phyloP scores from a whole-genome alignment of 2,329 filamentous ascomycete species.

The Aspergillus texensis region DNA sequence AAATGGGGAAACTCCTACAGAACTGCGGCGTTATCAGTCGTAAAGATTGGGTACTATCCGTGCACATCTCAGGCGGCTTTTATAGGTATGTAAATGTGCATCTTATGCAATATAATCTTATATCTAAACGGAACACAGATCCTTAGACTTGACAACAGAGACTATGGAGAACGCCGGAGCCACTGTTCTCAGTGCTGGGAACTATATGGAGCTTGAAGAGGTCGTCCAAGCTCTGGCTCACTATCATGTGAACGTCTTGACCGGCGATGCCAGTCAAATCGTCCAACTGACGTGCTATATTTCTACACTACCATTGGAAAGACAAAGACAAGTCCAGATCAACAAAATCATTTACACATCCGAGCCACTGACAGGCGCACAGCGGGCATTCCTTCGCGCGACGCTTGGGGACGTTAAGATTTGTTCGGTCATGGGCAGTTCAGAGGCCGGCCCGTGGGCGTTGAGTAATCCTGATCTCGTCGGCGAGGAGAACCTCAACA shows the following conservation, averaged over 20 bases:
- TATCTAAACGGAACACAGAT: slow-evolving; percentile 19
- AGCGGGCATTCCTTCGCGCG: slow-evolving; percentile 35
- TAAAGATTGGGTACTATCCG: slow-evolving; percentile 45
- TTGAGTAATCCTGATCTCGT: slow-evolving; percentile 35
- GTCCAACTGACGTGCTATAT: slow-evolving; percentile 41
- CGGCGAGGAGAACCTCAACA: slow-evolving; percentile 12
- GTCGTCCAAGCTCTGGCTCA: slow-evolving; percentile 31
- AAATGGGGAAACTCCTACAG: slow-evolving; percentile 37
- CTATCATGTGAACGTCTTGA: slow-evolving; percentile 43
- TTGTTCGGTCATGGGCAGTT: slow-evolving; percentile 46
- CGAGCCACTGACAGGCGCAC: slow-evolving; percentile 39
- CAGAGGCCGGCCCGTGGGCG: slow-evolving; percentile 48
- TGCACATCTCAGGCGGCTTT: slow-evolving; percentile 39
- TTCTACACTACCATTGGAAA: slow-evolving; percentile 28
- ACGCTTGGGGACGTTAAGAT: slow-evolving; percentile 40
- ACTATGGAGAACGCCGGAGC: slow-evolving; percentile 47
- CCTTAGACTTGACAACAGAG: slow-evolving; percentile 46
- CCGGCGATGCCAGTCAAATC: slow-evolving; percentile 44
- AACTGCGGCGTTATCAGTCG: slow-evolving; percentile 32
- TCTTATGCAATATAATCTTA: too few species aligned
- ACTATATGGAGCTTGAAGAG: slow-evolving; percentile 23
- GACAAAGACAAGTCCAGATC: slow-evolving; percentile 28
- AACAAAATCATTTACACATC: slow-evolving; percentile 52
- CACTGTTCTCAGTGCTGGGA: slow-evolving; percentile 42
- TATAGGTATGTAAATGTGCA: slow-evolving; percentile 39